Evolutionary conservation across 495 filamentous ascomycete genomes (phyloP), one percentile per base, ranked within the genome.

Genomic region (Tuber calosporum): DNA sequence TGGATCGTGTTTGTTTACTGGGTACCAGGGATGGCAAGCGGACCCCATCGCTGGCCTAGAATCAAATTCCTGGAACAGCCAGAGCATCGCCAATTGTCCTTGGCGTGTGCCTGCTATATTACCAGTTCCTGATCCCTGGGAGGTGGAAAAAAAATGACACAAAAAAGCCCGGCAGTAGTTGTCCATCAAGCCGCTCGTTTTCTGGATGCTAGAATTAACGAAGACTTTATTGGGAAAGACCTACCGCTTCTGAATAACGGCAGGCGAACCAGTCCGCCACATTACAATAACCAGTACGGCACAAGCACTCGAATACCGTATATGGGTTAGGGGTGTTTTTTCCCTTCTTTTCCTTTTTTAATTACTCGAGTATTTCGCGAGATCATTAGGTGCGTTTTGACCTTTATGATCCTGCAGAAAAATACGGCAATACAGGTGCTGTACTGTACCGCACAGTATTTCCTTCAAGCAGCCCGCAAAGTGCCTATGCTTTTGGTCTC

Each of bases 391-490:
- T 62, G 53, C 26, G 53, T 62, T 62, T 62, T 62, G 53, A 62
- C 53, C 53, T 62, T 62, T 34, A 62, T 62, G 53, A 62, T 62
- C 53, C 53, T 62, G 53, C 53, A 30, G 53, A 34, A 62, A 62
- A 34, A 62, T 62, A 62, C 26, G 53, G 53, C 1, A 62, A 62
- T 62, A 62, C 26, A 30, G 26, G 48, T 58, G 30, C 48, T 3
- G 22, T 30, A 15, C 53, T 15, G 26, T 58, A 58, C 48, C 9
- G 22, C 17, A 15, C 53, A 30, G 26, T 34, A 62, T 62, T 62
- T 34, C 53, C 53, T 62, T 62, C 26, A 26, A 48, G 48, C 48
- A 62, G 17, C 48, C n/a, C 22, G 48, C 48, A 58, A 58, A 58
- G 48, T 13, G 30, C 15, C 53, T 13, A 34, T 62, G 53, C 34